A percentile compares a stretch with the other conserved stretches of the same genome.
Evolutionary conservation across 176 grass and related monocot genomes (phyloP).

Genomic region (Triticum urartu): DNA sequence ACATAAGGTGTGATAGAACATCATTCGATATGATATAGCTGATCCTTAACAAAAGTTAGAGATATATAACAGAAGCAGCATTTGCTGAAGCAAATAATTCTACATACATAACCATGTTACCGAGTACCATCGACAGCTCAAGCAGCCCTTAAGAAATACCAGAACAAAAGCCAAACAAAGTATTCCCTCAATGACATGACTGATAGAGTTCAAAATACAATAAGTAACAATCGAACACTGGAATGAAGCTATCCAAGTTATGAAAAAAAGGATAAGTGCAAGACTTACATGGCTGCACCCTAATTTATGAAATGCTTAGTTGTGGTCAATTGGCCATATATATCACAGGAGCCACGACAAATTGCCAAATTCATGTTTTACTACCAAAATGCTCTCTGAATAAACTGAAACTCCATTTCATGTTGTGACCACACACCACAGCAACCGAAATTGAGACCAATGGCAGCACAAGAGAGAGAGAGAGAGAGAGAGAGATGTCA

Average conservation of each 20-base stretch:
- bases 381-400: background rate
- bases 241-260: background rate
- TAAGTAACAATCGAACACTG: background rate
- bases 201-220: background rate
- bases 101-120: background rate
- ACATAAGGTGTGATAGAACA: background rate
- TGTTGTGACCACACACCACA: background rate
- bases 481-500: conserved; percentile 33
- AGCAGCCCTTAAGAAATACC: background rate
- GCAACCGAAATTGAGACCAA: background rate
- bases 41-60: background rate
- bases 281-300: background rate
- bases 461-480: background rate
- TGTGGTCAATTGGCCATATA: background rate
- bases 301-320: background rate
- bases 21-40: background rate
- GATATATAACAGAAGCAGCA: background rate
- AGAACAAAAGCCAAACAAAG: background rate
- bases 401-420: conserved; percentile 4
- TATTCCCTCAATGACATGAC: background rate
- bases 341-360: background rate
- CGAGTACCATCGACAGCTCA: background rate
- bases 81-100: background rate
- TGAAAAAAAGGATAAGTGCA: background rate
- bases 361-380: background rate